Percentiles rank a stretch among this genome's conserved stretches.
Evolutionary conservation across 768 basidiomycete species (phyloP).

Genomic region (Podaxis sp.): DNA sequence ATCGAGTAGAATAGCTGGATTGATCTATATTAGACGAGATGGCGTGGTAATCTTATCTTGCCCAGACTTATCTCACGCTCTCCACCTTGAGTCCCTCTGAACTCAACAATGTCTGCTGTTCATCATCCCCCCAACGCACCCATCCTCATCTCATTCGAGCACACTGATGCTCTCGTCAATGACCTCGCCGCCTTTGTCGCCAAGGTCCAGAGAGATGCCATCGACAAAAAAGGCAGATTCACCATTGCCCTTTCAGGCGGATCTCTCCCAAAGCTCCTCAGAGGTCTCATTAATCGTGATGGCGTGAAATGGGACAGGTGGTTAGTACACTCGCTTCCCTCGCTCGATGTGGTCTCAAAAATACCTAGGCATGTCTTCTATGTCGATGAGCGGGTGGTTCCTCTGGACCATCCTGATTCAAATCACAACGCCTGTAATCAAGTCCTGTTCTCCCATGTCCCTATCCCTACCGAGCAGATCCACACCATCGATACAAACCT

Average conservation of each 20-base stretch:
- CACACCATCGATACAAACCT: slow-evolving; percentile 73
- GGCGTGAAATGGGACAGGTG: slow-evolving; percentile 92
- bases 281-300: slow-evolving; percentile 57
- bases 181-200: slow-evolving; percentile 79
- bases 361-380: slow-evolving; percentile 89
- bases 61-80: slow-evolving; percentile 5
- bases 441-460: slow-evolving; percentile 77
- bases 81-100: neutral
- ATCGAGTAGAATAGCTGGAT: slow-evolving; percentile 5
- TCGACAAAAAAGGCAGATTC: slow-evolving; percentile 87
- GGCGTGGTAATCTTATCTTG: slow-evolving; percentile 13
- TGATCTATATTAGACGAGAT: neutral
- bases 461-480: slow-evolving; percentile 72
- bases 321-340: slow-evolving; percentile 36
- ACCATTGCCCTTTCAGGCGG: slow-evolving; percentile 94
- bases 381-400: slow-evolving; percentile 93
- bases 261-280: slow-evolving; percentile 79
- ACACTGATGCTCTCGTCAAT: slow-evolving; percentile 47
- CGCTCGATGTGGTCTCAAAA: neutral
- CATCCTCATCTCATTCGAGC: slow-evolving; percentile 67
- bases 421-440: slow-evolving; percentile 78
- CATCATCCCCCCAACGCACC: slow-evolving; percentile 63
- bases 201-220: slow-evolving; percentile 84
- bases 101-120: slow-evolving; percentile 27
- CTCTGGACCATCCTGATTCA: slow-evolving; percentile 88